phyloP scores from a whole-genome alignment of 495 filamentous ascomycete genomes.

The Aspergillus biplanus region DNA sequence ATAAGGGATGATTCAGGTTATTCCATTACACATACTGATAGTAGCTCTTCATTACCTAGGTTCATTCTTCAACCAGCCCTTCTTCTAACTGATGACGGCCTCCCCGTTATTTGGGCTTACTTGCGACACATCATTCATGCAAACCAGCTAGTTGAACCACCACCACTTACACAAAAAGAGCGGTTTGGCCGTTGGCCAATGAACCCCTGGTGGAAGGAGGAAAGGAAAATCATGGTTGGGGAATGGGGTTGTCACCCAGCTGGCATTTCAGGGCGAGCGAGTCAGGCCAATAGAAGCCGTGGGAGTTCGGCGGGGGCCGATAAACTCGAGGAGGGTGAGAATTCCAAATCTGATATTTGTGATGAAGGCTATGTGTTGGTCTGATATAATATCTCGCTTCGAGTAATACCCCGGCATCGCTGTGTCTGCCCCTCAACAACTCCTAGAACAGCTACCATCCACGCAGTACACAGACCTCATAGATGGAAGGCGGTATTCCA shows the following conservation, averaged over 20 bases:
- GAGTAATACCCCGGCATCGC: too few relatives aligned
- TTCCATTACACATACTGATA: neutral
- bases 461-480: too few relatives aligned
- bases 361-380: neutral
- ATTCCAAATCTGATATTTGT: neutral
- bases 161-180: neutral
- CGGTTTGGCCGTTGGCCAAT: neutral
- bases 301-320: neutral
- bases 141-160: neutral
- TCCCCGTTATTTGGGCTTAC: constrained; percentile 1
- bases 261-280: neutral
- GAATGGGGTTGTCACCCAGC: neutral
- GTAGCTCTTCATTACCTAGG: neutral
- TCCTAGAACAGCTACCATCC: too few relatives aligned
- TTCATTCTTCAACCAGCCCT: constrained; percentile 2
- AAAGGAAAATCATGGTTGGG: neutral
- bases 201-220: neutral
- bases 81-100: neutral
- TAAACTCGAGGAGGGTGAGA: neutral
- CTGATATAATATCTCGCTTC: neutral
- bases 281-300: neutral
- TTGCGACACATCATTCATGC: constrained; percentile 1
- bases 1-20: neutral
- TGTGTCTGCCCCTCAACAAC: too few relatives aligned
- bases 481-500: too few relatives aligned